These are phyloP conservation scores for Chalciporus pseudorubinellus DNA, from an alignment of 768 basidiomycete genomes.

Conservation along the genomic window DNA sequence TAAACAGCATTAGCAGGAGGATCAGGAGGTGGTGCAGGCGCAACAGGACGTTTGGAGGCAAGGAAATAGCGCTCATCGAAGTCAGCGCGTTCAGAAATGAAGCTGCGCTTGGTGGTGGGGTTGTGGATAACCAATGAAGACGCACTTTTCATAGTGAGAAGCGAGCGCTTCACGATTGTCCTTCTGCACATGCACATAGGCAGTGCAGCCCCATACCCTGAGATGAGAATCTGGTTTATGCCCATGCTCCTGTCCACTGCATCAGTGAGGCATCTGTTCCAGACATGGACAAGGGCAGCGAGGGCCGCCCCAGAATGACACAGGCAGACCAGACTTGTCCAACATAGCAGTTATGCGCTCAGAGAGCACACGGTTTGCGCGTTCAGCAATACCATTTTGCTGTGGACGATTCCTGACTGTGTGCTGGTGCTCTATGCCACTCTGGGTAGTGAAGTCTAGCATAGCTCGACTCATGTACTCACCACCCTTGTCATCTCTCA, in stretches of 20 bases:
- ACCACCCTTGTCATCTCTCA: conserved; percentile 30
- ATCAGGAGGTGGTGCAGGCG: background rate
- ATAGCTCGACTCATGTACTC: conserved; percentile 32
- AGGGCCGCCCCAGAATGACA: too few species aligned
- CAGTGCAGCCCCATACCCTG: too few species aligned
- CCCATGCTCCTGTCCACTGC: too few species aligned
- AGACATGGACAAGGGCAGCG: too few species aligned
- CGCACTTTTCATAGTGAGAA: conserved; percentile 30
- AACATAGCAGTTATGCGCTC: conserved; percentile 21
- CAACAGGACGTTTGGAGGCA: conserved; percentile 3
- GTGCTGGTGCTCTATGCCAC: conserved; percentile 22
- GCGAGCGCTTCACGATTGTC: conserved; percentile 30
- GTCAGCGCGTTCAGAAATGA: conserved; percentile 29
- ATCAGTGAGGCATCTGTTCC: too few species aligned
- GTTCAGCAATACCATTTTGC: background rate
- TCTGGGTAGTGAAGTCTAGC: conserved; percentile 4
- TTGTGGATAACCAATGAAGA: conserved; percentile 39
- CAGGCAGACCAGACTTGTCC: conserved; percentile 22
- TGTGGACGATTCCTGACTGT: conserved; percentile 1
- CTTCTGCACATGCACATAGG: conserved; percentile 38
- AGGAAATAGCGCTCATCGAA: conserved; percentile 35
- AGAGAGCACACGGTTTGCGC: background rate
- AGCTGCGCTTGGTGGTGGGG: conserved; percentile 19
- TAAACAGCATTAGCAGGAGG: background rate
- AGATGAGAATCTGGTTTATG: too few species aligned